These are phyloP conservation scores for Chrysopogon serrulatus DNA, from an alignment of 176 grass and related monocot genomes.

Conservation along the genomic window DNA sequence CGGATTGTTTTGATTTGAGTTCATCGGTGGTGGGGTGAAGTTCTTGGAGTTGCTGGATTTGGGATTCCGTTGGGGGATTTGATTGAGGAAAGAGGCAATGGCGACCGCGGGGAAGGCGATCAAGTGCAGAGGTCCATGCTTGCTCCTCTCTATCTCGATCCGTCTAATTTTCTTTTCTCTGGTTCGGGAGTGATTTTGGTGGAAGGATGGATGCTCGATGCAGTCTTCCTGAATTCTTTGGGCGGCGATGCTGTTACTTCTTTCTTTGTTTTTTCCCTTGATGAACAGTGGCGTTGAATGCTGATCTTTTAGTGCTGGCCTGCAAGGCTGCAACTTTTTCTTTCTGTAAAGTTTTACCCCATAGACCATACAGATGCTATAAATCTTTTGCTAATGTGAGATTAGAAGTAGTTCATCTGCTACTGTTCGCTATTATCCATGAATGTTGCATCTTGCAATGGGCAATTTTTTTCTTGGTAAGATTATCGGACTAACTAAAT, in stretches of 20 bases:
- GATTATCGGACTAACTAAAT: no score
- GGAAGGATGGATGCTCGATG: not conserved
- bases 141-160: not conserved
- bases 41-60: not conserved
- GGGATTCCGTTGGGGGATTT: not conserved
- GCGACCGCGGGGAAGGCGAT: slow-evolving; percentile 67
- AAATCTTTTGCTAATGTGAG: not conserved
- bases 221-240: not conserved
- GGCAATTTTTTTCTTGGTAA: not conserved
- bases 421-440: not conserved
- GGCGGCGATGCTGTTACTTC: no score
- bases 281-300: not conserved
- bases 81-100: slow-evolving; percentile 12
- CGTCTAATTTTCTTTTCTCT: not conserved
- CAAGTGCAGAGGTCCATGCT: slow-evolving; percentile 74
- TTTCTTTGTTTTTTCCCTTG: no score
- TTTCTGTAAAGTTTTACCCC: no score
- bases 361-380: not conserved
- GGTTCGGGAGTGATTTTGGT: not conserved
- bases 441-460: not conserved
- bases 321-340: not conserved
- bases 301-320: not conserved
- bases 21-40: not conserved
- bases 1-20: not conserved
- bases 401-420: not conserved